These are phyloP conservation scores for Lippia alba DNA, from an alignment of 305 asterid genomes.

Conservation along the genomic window DNA sequence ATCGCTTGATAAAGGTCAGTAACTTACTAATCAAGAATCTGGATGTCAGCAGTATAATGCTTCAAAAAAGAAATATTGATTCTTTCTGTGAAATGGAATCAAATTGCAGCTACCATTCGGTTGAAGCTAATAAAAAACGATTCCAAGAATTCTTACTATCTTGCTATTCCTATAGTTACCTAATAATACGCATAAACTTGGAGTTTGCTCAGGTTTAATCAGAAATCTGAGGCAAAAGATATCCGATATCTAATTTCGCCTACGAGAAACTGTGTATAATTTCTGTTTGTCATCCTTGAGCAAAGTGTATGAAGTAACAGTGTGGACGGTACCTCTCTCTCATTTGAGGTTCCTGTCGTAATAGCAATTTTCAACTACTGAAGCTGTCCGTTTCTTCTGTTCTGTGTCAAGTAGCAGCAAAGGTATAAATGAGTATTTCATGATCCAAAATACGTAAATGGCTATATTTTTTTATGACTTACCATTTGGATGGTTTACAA, in stretches of 20 bases:
- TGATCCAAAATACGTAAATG: conserved; percentile 9
- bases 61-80: too few relatives aligned
- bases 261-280: neutral
- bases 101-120: neutral
- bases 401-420: too few relatives aligned
- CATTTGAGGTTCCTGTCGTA: neutral
- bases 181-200: neutral
- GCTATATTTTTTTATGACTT: conserved; percentile 14
- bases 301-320: neutral
- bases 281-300: neutral
- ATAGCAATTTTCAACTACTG: neutral
- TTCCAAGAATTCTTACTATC: neutral
- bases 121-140: too few relatives aligned
- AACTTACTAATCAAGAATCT: conserved; percentile 34
- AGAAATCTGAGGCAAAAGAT: neutral
- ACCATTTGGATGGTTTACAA: conserved; percentile 41
- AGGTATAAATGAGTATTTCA: neutral
- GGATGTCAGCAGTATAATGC: too few relatives aligned
- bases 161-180: neutral
- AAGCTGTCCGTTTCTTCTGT: too few relatives aligned
- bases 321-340: neutral
- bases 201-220: neutral
- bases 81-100: too few relatives aligned
- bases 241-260: too few relatives aligned
- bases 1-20: conserved; percentile 40